Conservation (phyloP, 805 yeast species). For the Grigorovia transvaalensis region DNA sequence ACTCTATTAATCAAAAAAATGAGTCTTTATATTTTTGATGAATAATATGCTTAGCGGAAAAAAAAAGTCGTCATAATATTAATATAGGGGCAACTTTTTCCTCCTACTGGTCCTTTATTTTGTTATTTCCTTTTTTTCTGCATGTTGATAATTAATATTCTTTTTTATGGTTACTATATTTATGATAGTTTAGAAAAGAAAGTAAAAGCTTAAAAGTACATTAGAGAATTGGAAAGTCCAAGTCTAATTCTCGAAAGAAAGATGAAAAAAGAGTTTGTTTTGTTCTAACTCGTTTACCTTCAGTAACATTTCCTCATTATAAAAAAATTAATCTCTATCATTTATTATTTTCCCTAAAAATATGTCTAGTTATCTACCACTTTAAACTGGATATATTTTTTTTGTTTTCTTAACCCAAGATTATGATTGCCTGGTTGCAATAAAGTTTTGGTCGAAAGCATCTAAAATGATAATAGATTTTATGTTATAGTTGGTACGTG, state of each 20-base stretch:
- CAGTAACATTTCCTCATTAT: neutral
- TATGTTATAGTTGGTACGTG: neutral
- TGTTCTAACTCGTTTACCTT: neutral
- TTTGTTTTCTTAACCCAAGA: neutral
- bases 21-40: neutral
- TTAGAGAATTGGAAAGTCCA: too few relatives aligned
- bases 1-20: neutral
- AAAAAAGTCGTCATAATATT: too few relatives aligned
- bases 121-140: neutral
- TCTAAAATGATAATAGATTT: neutral
- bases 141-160: neutral
- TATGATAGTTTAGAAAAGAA: neutral
- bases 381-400: neutral
- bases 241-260: too few relatives aligned
- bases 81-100: neutral
- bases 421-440: neutral
- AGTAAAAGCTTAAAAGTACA: neutral
- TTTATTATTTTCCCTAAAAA: too few relatives aligned
- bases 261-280: too few relatives aligned
- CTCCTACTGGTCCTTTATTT: neutral
- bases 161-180: neutral
- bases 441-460: neutral
- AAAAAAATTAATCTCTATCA: neutral
- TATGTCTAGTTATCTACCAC: neutral
- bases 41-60: neutral